Evolutionary conservation across 768 basidiomycete species (phyloP).

Genomic region (Russula lepida): DNA sequence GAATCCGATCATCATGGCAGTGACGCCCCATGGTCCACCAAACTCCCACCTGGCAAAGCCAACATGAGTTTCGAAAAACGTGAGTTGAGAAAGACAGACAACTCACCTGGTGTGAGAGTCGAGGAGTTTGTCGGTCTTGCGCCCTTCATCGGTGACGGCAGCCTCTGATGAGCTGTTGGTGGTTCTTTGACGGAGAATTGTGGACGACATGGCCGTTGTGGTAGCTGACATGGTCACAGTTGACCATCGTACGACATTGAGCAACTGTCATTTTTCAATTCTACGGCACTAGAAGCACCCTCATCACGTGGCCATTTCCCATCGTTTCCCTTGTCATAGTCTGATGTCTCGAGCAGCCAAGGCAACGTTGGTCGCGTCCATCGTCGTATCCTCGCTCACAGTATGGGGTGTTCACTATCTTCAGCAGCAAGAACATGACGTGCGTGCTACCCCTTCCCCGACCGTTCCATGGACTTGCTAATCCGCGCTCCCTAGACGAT

Average conservation of each 20-base stretch:
- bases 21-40: constrained; percentile 86
- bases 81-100: neutral
- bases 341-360: constrained; percentile 64
- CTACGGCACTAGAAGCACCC: neutral
- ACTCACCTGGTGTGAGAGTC: constrained; percentile 37
- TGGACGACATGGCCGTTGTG: constrained; percentile 6
- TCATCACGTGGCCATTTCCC: constrained; percentile 1
- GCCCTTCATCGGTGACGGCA: constrained; percentile 58
- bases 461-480: neutral
- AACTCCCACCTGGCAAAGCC: constrained; percentile 72
- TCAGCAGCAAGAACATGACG: constrained; percentile 76
- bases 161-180: constrained; percentile 26
- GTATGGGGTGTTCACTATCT: constrained; percentile 89
- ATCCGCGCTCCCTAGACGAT: constrained; percentile 49
- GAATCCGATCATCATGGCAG: constrained; percentile 91
- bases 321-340: no score
- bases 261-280: neutral
- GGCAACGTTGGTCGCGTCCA: constrained; percentile 59
- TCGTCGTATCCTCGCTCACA: constrained; percentile 54
- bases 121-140: constrained; percentile 61
- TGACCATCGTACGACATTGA: neutral
- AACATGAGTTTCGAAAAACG: neutral
- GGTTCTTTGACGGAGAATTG: constrained; percentile 26
- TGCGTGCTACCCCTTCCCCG: constrained; percentile 27
- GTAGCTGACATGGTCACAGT: constrained; percentile 23